Conservation (phyloP, 306 rosid species). For the Fragaria iinumae region DNA sequence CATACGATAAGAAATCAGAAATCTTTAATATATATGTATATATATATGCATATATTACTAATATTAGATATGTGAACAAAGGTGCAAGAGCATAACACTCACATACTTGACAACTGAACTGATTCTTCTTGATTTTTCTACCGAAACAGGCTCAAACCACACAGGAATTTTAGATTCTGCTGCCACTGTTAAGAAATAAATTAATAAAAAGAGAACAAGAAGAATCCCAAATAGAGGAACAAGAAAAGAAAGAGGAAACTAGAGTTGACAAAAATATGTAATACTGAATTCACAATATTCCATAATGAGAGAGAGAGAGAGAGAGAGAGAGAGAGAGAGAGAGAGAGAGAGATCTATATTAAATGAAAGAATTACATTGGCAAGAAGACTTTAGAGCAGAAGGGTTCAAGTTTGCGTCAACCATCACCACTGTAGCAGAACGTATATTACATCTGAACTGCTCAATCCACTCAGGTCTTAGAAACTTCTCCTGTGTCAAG, state of each 20-base stretch:
- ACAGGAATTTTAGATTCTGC: constrained; percentile 60
- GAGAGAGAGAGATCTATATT: no score
- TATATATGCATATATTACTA: no score
- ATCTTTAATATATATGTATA: background rate
- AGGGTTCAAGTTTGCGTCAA: constrained; percentile 75
- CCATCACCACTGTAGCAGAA: constrained; percentile 69
- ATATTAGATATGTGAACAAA: background rate
- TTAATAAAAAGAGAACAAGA: background rate
- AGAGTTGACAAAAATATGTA: background rate
- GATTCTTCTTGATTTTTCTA: constrained; percentile 79
- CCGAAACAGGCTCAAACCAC: constrained; percentile 97
- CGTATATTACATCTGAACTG: constrained; percentile 45
- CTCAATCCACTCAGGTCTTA: constrained; percentile 77
- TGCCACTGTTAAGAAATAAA: constrained; percentile 45
- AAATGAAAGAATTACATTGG: constrained; percentile 47
- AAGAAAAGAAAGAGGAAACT: background rate
- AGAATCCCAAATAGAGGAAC: constrained; percentile 20
- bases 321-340: constrained; percentile 7
- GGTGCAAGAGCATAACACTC: constrained; percentile 44
- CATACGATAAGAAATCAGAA: background rate
- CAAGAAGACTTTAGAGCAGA: constrained; percentile 70
- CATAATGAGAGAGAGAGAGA: background rate
- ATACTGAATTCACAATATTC: no score
- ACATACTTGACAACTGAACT: constrained; percentile 66
- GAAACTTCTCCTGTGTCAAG: constrained; percentile 63